Evolutionary conservation across 345 rosid species (phyloP).

Genomic region (Lepidium africanum): DNA sequence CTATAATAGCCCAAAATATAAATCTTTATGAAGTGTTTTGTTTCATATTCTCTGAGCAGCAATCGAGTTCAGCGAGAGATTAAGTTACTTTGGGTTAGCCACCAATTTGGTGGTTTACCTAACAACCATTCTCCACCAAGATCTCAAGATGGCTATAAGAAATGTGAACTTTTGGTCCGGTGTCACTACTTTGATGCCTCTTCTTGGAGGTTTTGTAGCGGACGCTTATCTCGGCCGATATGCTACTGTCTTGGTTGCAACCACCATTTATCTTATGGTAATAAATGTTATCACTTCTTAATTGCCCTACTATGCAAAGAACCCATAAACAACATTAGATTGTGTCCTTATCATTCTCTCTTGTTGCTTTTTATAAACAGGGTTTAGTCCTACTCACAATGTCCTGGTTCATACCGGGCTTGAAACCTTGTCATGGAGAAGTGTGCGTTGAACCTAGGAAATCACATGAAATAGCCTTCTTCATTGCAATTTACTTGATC

Average conservation of each 20-base stretch:
- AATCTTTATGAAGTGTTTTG: neutral
- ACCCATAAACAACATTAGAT: neutral
- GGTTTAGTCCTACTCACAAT: conserved; percentile 64
- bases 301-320: neutral
- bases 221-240: conserved; percentile 83
- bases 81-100: conserved; percentile 82
- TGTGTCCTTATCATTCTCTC: neutral
- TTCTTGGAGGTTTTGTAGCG: conserved; percentile 91
- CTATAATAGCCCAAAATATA: neutral
- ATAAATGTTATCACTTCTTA: neutral
- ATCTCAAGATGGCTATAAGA: conserved; percentile 68
- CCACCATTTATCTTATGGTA: conserved; percentile 63
- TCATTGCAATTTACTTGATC: conserved; percentile 71
- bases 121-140: conserved; percentile 72
- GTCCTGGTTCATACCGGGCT: conserved; percentile 60
- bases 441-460: conserved; percentile 52
- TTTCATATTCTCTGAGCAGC: conserved; percentile 35
- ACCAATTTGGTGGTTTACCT: conserved; percentile 80
- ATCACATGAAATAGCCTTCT: conserved; percentile 59
- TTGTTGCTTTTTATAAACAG: conserved; percentile 31
- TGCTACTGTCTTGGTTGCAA: conserved; percentile 48
- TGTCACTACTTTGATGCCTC: conserved; percentile 88
- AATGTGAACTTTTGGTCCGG: conserved; percentile 89
- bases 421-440: conserved; percentile 53
- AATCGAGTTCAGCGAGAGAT: conserved; percentile 88